These are phyloP conservation scores for Wallacemonas collosoma DNA, from an alignment of 208 protist species.

Conservation along the genomic window DNA sequence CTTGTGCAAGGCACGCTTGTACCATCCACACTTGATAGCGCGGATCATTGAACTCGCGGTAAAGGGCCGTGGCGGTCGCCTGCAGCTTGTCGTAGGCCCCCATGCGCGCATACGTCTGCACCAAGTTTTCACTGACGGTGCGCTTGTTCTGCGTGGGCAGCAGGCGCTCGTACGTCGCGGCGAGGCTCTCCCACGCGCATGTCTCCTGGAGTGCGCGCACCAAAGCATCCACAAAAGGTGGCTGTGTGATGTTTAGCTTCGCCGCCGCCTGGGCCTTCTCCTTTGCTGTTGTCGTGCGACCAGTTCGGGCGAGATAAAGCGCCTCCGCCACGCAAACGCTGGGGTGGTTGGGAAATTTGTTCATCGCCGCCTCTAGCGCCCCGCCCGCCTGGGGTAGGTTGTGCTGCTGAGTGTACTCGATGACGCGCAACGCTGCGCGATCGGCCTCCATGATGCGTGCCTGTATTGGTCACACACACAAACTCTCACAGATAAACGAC, in stretches of 20 bases:
- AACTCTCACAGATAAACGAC: neutral
- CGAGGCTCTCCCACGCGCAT: slow-evolving; percentile 72
- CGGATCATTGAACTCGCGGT: slow-evolving; percentile 58
- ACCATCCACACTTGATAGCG: slow-evolving; percentile 86
- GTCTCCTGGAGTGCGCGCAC: slow-evolving; percentile 72
- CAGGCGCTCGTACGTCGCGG: slow-evolving; percentile 61
- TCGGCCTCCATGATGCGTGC: slow-evolving; percentile 42
- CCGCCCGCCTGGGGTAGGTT: slow-evolving; percentile 66
- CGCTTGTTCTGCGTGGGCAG: slow-evolving; percentile 57
- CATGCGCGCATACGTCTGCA: slow-evolving; percentile 83
- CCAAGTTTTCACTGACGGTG: slow-evolving; percentile 63
- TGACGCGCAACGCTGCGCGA: slow-evolving; percentile 47
- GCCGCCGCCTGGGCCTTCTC: slow-evolving; percentile 48
- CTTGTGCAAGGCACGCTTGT: slow-evolving; percentile 77
- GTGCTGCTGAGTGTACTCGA: slow-evolving; percentile 64
- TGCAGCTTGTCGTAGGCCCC: slow-evolving; percentile 73
- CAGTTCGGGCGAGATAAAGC: slow-evolving; percentile 44
- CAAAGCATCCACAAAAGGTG: slow-evolving; percentile 60
- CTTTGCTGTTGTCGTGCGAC: slow-evolving; percentile 35
- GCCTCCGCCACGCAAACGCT: slow-evolving; percentile 61
- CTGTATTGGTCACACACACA: too few species aligned
- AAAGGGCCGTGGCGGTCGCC: slow-evolving; percentile 56
- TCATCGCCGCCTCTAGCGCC: slow-evolving; percentile 55
- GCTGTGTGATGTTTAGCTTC: slow-evolving; percentile 47
- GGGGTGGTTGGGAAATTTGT: slow-evolving; percentile 64